Conservation (phyloP, 176 grass and related monocot species). For the Aegilops longissima region DNA sequence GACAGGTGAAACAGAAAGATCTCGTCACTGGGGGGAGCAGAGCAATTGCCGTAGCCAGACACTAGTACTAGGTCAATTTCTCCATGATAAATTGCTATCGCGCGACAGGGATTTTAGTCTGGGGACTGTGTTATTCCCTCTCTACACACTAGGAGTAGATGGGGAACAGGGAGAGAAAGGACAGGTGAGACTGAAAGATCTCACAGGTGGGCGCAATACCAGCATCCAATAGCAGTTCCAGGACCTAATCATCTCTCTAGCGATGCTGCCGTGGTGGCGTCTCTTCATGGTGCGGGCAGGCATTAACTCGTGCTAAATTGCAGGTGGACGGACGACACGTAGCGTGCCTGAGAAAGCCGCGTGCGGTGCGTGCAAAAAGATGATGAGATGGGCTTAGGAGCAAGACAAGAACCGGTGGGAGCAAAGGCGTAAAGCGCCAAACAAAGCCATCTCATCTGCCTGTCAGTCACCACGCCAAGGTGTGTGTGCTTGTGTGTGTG, state of each 20-base stretch:
- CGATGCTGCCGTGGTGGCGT: constrained; percentile 14
- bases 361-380: not conserved
- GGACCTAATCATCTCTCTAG: not conserved
- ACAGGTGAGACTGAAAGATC: constrained; percentile 3
- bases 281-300: constrained; percentile 12
- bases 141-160: not conserved
- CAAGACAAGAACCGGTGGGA: constrained; percentile 10
- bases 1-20: constrained; percentile 1
- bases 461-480: not conserved
- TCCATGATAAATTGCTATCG: not conserved
- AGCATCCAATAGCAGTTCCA: not conserved
- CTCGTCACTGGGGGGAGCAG: not conserved
- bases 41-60: no score
- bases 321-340: constrained; percentile 8
- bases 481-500: not conserved
- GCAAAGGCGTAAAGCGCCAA: constrained; percentile 36
- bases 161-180: not conserved
- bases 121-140: not conserved
- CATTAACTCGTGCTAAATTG: constrained; percentile 42
- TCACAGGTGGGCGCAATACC: not conserved
- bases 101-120: no score
- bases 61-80: no score
- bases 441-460: not conserved
- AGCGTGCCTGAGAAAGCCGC: not conserved
- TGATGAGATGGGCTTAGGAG: constrained; percentile 7